Evolutionary conservation across 2,329 filamentous ascomycete genomes (phyloP), one percentile per base, ranked within the genome.

Genomic region (Daldinia sp.): DNA sequence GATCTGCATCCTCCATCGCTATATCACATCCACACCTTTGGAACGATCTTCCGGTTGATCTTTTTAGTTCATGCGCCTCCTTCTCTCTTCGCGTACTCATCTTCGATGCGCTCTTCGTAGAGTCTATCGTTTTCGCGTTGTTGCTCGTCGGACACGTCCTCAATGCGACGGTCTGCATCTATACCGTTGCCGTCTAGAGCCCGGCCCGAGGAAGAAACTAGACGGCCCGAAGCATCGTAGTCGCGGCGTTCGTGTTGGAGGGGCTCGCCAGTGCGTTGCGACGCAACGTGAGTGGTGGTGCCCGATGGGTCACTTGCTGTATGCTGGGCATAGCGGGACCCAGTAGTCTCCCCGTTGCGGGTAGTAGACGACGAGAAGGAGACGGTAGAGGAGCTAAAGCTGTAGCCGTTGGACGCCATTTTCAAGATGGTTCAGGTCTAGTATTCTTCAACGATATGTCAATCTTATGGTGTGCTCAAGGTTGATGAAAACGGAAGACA

Each of bases 21-120:
- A 35, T 35, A 11, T 21, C 6, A 13, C 25, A 47, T 15, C 43
- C 43, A 15, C 35, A 17, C 54, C 50, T n/a, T n/a, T 30, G 10
- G 13, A 48, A 1, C 32, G 1, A 27, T 27, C 48, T 17, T 9
- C 23, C n/a, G 25, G 4, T 23, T 9, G 3, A 15, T 15, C 34
- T n/a, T n/a, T 11, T 29, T 17, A 32, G 13, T 55, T 52, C 55
- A 69, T 13, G 64, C 64, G 13, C 65, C 67, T 7, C 67, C 65
- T 27, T 69, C 63, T 39, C 64, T 61, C 62, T 68, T 68, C 7
- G 67, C 62, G 45, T 68, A 66, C 49, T 69, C 65, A 41, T 68
- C 67, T 52, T 66, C 57, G 8, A 66, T 67, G 13, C 67, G 62
- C 49, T 69, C 64, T 29, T 64, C 54, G 25, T 69, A 69, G 3